A percentile compares a stretch with the other conserved stretches of the same genome.
Evolutionary conservation across 1,139 yeast species (phyloP).

Genomic region (Candida labiduridarum): DNA sequence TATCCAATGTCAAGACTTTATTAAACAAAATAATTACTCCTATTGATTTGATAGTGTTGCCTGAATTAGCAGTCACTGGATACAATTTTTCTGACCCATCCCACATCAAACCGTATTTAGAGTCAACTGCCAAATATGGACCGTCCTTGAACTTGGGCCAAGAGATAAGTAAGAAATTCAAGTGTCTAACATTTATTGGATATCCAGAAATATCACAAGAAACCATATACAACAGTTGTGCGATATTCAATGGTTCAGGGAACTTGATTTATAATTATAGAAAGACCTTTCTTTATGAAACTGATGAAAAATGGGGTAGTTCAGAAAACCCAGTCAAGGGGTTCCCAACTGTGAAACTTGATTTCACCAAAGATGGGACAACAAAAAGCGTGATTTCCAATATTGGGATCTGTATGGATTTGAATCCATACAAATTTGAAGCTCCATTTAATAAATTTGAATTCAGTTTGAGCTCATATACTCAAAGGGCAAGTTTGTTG

Average conservation of each 20-base stretch:
- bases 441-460: constrained; percentile 80
- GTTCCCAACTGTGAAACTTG: constrained; percentile 46
- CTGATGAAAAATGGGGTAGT: constrained; percentile 85
- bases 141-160: constrained; percentile 60
- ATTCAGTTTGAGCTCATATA: constrained; percentile 58
- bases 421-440: constrained; percentile 81
- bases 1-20: constrained; percentile 47
- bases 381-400: constrained; percentile 38
- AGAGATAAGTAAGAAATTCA: constrained; percentile 48
- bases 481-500: constrained; percentile 54
- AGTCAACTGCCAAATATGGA: constrained; percentile 38
- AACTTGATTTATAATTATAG: constrained; percentile 65
- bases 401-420: constrained; percentile 94
- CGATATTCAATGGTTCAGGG: constrained; percentile 64
- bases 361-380: constrained; percentile 19
- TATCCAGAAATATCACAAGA: constrained; percentile 62
- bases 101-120: constrained; percentile 66
- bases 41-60: constrained; percentile 68
- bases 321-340: constrained; percentile 60
- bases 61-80: constrained; percentile 87
- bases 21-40: constrained; percentile 21
- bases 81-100: constrained; percentile 60
- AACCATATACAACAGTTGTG: constrained; percentile 66
- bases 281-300: constrained; percentile 74
- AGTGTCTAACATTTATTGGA: constrained; percentile 78